phyloP scores from a whole-genome alignment of 495 filamentous ascomycete species.

The Trichoderma gamsii region DNA sequence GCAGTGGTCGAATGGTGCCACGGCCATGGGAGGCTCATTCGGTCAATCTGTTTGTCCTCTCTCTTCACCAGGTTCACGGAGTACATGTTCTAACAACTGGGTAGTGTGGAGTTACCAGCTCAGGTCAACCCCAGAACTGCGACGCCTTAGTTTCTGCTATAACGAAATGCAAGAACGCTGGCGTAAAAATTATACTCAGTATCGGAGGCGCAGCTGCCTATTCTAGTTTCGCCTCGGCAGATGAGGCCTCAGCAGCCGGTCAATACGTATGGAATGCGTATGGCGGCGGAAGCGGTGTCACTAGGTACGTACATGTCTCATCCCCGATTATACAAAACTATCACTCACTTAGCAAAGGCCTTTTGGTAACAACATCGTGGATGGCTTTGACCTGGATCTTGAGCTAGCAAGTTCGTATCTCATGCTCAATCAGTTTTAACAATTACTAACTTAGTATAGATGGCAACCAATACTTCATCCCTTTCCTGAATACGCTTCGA shows the following conservation, averaged over 20 bases:
- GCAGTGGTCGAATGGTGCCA: constrained; percentile 30
- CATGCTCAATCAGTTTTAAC: too few relatives aligned
- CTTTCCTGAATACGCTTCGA: constrained; percentile 47
- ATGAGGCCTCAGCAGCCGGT: neutral
- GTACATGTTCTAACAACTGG: neutral
- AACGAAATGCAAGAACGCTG: constrained; percentile 46
- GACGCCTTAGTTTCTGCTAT: constrained; percentile 42
- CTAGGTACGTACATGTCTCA: neutral
- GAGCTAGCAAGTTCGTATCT: too few relatives aligned
- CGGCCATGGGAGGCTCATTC: constrained; percentile 29
- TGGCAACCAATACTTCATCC: constrained; percentile 19
- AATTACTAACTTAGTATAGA: too few relatives aligned
- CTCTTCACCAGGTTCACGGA: neutral
- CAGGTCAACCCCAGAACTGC: constrained; percentile 20
- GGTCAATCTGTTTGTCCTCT: constrained; percentile 26
- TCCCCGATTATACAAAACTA: too few relatives aligned
- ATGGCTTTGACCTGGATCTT: constrained; percentile 60
- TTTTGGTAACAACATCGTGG: constrained; percentile 37
- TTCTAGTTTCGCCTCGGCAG: constrained; percentile 5
- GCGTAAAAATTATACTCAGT: constrained; percentile 54
- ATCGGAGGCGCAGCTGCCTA: constrained; percentile 40
- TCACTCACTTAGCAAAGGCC: constrained; percentile 38
- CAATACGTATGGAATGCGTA: constrained; percentile 55
- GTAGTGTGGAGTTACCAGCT: constrained; percentile 20
- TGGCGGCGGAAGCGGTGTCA: constrained; percentile 33